Base-by-base conservation (phyloP, 345 rosid species). In the Camelina laxa region DNA sequence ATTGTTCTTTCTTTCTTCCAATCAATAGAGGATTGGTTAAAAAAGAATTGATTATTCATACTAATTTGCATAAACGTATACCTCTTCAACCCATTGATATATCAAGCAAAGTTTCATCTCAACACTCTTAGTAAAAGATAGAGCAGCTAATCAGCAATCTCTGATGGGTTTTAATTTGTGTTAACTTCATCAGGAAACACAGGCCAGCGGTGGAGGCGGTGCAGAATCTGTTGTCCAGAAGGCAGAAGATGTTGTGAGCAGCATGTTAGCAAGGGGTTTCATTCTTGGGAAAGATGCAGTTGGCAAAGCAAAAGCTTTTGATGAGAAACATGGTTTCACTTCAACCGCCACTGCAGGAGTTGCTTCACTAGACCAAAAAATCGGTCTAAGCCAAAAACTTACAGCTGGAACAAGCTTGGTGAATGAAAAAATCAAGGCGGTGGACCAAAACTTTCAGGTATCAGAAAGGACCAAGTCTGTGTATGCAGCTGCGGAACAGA, bases 391-490 rank as follows among this genome's bases (percentile, higher is more conserved):
- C 36, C 94, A 88, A 55, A 93, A 93, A 78, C 61, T 93, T 42
- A 89, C 80, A 47, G 91, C 85, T 42, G 92, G 96, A 76, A 89
- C 97, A 31, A 80, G 85, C 67, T 64, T 88, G 48, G 90, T 93
- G 75, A 85, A 89, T 50, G 96, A 89, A 70, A 93, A 87, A 82
- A 91, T 89, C 60, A 86, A 80, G 67, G 92, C 88, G 67, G 81
- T 91, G 86, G 98, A 93, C 73, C 90, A 91, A 74, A 93, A 87
- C 78, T 93, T 84, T 73, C 98, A 91, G 85, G 96, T 93, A 36
- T 70, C 98, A 9, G 97, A 93, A 87, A 89, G 88, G 82, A 91
- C 98, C 31, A 93, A 88, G 81, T 78, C 88, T 17, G 97, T 91
- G 13, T 80, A 81, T 69, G 86, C 98, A 20, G 82, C 86, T 67